Evolutionary conservation across 495 filamentous ascomycete genomes (phyloP).

Genomic region (Sordaria brevicollis): DNA sequence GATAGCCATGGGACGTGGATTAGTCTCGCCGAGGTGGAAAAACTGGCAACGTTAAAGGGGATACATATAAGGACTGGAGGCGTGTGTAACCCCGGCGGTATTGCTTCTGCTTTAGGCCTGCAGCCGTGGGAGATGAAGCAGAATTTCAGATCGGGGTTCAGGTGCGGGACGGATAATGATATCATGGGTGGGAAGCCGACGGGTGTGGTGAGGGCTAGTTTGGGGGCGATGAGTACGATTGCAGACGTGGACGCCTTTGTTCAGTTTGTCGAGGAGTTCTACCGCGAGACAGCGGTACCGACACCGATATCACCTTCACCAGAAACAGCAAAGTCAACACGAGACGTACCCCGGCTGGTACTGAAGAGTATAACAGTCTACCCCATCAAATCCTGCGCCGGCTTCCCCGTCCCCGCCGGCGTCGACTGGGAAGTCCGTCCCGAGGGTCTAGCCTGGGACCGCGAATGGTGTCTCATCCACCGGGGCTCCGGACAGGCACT

Average conservation of each 20-base stretch:
- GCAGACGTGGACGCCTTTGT: slow-evolving; percentile 64
- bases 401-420: slow-evolving; percentile 56
- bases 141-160: slow-evolving; percentile 71
- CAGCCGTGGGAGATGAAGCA: slow-evolving; percentile 67
- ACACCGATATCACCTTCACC: not conserved
- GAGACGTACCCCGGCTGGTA: slow-evolving; percentile 15
- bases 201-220: slow-evolving; percentile 71
- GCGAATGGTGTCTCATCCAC: slow-evolving; percentile 89
- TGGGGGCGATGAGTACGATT: slow-evolving; percentile 79
- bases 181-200: slow-evolving; percentile 76
- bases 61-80: slow-evolving; percentile 80
- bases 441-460: slow-evolving; percentile 82
- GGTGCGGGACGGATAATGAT: slow-evolving; percentile 72
- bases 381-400: slow-evolving; percentile 84
- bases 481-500: slow-evolving; percentile 66
- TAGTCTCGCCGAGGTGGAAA: slow-evolving; percentile 74
- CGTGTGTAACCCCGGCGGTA: slow-evolving; percentile 84
- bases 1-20: slow-evolving; percentile 61
- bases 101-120: slow-evolving; percentile 56
- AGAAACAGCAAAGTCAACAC: not conserved
- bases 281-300: slow-evolving; percentile 39
- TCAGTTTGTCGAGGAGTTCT: slow-evolving; percentile 68
- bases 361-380: slow-evolving; percentile 59
- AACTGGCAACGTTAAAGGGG: slow-evolving; percentile 62
- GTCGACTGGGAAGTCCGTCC: slow-evolving; percentile 60